Conservation (phyloP, 1,284 basidiomycete species). For the Ceratobasidium sp. region DNA sequence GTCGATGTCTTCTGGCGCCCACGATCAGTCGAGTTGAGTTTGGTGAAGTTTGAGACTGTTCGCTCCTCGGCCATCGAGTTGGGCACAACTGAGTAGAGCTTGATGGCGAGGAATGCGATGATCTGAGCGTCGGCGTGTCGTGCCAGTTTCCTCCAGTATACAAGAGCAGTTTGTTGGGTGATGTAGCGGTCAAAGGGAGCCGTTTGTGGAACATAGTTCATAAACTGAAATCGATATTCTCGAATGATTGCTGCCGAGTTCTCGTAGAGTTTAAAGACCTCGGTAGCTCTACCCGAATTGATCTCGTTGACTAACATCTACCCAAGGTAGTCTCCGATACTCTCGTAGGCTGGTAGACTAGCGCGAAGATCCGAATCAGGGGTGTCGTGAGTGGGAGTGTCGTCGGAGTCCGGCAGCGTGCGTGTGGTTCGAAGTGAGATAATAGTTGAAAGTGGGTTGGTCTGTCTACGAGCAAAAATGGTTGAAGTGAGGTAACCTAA, state of each 20-base stretch:
- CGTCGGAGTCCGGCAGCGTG: background rate
- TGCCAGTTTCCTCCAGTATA: conserved; percentile 22
- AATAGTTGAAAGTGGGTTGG: background rate
- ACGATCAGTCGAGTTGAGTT: conserved; percentile 52
- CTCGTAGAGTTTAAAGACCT: background rate
- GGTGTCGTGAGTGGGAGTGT: background rate
- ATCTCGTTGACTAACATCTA: background rate
- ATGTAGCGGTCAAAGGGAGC: conserved; percentile 22
- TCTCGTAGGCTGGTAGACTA: background rate
- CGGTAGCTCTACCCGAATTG: background rate
- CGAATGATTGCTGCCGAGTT: background rate
- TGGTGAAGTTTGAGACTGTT: conserved; percentile 56
- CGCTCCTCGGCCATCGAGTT: conserved; percentile 58
- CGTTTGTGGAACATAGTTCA: conserved; percentile 1
- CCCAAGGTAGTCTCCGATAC: conserved; percentile 2
- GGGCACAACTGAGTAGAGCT: conserved; percentile 53
- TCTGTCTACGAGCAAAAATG: background rate
- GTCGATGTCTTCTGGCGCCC: conserved; percentile 50
- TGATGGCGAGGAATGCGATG: conserved; percentile 50
- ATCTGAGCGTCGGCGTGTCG: conserved; percentile 26
- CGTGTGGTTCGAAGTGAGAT: background rate
- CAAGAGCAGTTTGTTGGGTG: background rate
- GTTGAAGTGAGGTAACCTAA: background rate
- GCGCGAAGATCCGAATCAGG: conserved; percentile 18
- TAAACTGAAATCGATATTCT: conserved; percentile 18